phyloP scores from a whole-genome alignment of 352 stramenopile genomes.

The Globisporangium camurandrum region DNA sequence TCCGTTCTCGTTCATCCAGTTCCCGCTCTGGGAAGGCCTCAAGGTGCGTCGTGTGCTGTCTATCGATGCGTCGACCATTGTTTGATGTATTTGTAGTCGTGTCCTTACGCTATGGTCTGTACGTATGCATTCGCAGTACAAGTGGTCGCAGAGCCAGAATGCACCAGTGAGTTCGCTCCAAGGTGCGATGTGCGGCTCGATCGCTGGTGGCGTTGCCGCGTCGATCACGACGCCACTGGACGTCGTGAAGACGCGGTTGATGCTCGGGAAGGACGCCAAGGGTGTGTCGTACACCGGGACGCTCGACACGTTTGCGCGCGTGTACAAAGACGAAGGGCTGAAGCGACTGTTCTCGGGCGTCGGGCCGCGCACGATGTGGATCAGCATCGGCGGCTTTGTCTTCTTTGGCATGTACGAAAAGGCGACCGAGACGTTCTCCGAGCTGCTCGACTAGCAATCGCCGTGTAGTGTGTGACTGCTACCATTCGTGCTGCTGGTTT shows the following conservation, averaged over 20 bases:
- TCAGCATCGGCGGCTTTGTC: constrained; percentile 99
- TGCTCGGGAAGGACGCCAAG: constrained; percentile 94
- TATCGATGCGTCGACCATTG: neutral
- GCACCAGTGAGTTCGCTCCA: constrained; percentile 85
- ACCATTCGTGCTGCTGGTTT: too few species aligned
- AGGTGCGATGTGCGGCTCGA: constrained; percentile 91
- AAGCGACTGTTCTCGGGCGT: constrained; percentile 92
- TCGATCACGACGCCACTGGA: constrained; percentile 98
- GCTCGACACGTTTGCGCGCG: constrained; percentile 84
- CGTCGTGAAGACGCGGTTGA: constrained; percentile 98
- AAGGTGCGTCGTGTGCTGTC: constrained; percentile 69
- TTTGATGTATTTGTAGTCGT: too few species aligned
- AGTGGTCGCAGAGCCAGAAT: constrained; percentile 76
- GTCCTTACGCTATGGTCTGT: neutral
- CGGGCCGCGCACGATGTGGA: constrained; percentile 97
- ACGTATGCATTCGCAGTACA: constrained; percentile 23
- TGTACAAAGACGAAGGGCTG: constrained; percentile 89
- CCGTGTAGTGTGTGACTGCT: too few species aligned
- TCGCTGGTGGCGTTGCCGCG: constrained; percentile 93
- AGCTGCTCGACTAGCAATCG: too few species aligned
- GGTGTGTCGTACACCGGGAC: constrained; percentile 90
- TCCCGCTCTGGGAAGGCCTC: constrained; percentile 97
- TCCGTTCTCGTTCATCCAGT: constrained; percentile 99
- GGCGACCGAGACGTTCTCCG: constrained; percentile 60
- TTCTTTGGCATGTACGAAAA: constrained; percentile 99